Conservation (phyloP, 2,329 filamentous ascomycete species). For the Colletotrichum cuscutae region DNA sequence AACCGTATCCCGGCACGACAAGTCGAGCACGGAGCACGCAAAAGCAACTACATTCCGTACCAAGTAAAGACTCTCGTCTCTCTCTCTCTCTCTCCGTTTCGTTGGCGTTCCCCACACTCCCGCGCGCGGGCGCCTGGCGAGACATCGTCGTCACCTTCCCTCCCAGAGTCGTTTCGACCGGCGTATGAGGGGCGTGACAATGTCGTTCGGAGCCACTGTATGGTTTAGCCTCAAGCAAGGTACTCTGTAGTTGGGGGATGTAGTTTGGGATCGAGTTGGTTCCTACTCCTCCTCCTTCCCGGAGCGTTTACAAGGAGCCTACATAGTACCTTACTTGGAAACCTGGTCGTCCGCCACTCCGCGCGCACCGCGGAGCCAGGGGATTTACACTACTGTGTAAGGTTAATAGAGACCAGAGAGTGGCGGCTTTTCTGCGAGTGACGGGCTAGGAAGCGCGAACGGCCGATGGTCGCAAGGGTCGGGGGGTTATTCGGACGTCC, state of each 20-base stretch:
- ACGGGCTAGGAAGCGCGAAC: conserved; percentile 1
- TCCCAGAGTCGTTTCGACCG: conserved; percentile 17
- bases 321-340: neutral
- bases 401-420: too few relatives aligned
- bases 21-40: conserved; percentile 1
- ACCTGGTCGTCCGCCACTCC: neutral
- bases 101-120: conserved; percentile 3
- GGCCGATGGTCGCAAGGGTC: neutral
- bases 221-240: conserved; percentile 4
- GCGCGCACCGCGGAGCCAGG: too few relatives aligned
- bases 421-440: too few relatives aligned
- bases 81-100: too few relatives aligned
- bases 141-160: conserved; percentile 28
- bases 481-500: neutral
- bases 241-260: neutral
- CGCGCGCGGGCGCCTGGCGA: conserved; percentile 4
- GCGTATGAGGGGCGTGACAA: neutral
- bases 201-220: neutral
- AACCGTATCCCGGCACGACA: neutral
- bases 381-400: too few relatives aligned
- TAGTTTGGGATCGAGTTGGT: neutral
- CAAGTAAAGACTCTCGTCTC: neutral
- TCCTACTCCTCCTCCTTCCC: neutral
- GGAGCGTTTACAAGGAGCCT: neutral
- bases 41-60: conserved; percentile 14